Evolutionary conservation across 1,139 yeast species (phyloP), one percentile per base, ranked within the genome.

Genomic region (Candida labiduridarum): DNA sequence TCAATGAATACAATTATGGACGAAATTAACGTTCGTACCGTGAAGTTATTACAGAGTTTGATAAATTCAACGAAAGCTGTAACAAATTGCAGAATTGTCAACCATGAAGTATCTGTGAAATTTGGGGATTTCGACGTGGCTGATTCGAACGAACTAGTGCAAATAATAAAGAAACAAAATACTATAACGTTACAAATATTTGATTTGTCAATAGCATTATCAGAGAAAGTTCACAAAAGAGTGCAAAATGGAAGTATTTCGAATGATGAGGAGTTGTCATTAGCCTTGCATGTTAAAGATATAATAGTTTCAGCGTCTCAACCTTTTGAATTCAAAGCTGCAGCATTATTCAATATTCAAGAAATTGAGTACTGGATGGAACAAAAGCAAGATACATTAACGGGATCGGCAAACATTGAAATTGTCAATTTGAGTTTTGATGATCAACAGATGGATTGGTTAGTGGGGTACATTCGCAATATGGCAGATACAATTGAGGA

Each of bases 11-110:
- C 77, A 7, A 68, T 83, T 2, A 71, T 91, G 64, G 97, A 92
- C 62, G 63, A 66, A 16, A 67, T 90, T 18, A 96, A 91, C 52
- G 67, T 81, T 25, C 79, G 81, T n/a, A 80, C 87, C 2, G 73
- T 89, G 11, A 66, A 65, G 36, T 63, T 70, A 15, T 62, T 87
- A 15, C 68, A 72, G 31, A 57, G 56, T 10, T 62, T 74, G 19
- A 66, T 80, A 48, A 59, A 64, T 9, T 70, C 76, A 1, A 59
- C 68, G 1, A 71, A 78, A 2, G 61, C 68, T 27, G 69, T 77
- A 1, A 65, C 67, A 33, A 84, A 82, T 54, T 43, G 79, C 5
- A 72, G 89, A 43, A 49, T 88, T 2, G 78, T 83, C 1, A 63
- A 84, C 3, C 84, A 86, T 0, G 67, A 69, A 4, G 53, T 84